A percentile compares a stretch with the other conserved stretches of the same genome.
Evolutionary conservation across 2,329 filamentous ascomycete species (phyloP).

Genomic region (Colletotrichum sojae): DNA sequence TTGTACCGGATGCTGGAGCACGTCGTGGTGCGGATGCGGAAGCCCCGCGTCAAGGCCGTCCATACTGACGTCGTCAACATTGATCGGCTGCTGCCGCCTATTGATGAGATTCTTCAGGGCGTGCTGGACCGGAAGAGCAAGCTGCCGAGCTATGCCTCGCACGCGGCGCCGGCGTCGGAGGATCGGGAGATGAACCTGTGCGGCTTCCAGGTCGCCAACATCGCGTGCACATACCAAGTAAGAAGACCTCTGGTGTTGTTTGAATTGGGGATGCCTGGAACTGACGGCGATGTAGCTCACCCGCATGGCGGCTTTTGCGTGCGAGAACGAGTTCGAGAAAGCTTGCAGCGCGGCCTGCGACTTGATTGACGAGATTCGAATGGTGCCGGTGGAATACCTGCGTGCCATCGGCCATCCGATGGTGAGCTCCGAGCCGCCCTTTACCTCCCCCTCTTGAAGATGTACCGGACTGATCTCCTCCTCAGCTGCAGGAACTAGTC

Average conservation of each 20-base stretch:
- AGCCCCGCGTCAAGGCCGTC: constrained; percentile 36
- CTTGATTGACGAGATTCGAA: constrained; percentile 38
- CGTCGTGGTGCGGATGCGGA: constrained; percentile 48
- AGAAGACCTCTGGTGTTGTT: not conserved
- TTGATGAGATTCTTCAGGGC: constrained; percentile 31
- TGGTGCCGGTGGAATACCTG: constrained; percentile 38
- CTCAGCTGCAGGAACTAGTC: constrained; percentile 41
- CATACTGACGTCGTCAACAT: constrained; percentile 25
- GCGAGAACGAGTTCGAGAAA: constrained; percentile 39
- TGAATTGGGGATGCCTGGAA: too few species aligned
- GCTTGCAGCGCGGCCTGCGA: constrained; percentile 38
- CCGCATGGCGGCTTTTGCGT: constrained; percentile 40
- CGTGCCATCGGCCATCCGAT: constrained; percentile 41
- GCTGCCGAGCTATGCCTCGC: constrained; percentile 28
- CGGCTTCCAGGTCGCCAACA: constrained; percentile 55
- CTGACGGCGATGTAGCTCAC: constrained; percentile 28
- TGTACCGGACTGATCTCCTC: not conserved
- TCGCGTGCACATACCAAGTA: constrained; percentile 51
- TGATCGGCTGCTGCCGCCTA: constrained; percentile 31
- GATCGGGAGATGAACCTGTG: constrained; percentile 48
- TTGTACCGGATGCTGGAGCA: constrained; percentile 70
- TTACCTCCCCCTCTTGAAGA: not conserved
- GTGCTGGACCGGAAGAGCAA: constrained; percentile 31
- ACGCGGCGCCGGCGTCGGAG: constrained; percentile 23
- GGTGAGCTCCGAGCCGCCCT: constrained; percentile 3